phyloP scores from a whole-genome alignment of 2,329 filamentous ascomycete species.

The Hirsutella thompsonii region DNA sequence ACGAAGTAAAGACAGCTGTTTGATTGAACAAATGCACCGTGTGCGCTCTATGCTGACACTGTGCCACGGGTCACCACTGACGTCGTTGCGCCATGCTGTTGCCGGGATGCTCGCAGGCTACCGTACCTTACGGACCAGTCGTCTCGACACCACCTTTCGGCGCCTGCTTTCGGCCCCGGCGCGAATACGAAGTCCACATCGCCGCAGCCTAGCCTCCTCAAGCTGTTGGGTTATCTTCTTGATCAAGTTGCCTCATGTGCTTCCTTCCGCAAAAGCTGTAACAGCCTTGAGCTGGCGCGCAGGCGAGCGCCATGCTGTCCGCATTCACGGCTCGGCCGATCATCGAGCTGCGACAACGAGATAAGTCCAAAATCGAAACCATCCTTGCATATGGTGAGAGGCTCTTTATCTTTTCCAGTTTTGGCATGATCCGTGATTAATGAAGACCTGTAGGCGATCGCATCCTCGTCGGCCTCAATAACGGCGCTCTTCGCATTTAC shows the following conservation, averaged over 20 bases:
- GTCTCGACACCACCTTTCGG: too few relatives aligned
- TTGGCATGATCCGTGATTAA: background rate
- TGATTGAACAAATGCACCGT: background rate
- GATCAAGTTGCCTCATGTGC: conserved; percentile 12
- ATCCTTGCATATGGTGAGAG: conserved; percentile 72
- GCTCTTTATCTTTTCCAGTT: background rate
- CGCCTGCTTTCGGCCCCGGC: too few relatives aligned
- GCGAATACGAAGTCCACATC: too few relatives aligned
- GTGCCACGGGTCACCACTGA: conserved; percentile 1
- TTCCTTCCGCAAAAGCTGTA: conserved; percentile 12
- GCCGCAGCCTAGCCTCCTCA: too few relatives aligned
- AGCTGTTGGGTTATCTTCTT: too few relatives aligned
- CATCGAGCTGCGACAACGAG: conserved; percentile 88
- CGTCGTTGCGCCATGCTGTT: background rate
- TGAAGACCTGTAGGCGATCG: conserved; percentile 53
- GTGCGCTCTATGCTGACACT: background rate
- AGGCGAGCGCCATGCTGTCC: conserved; percentile 64
- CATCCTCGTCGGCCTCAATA: conserved; percentile 83
- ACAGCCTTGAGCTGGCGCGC: conserved; percentile 28
- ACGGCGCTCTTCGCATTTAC: conserved; percentile 79
- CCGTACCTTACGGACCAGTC: too few relatives aligned
- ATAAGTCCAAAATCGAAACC: conserved; percentile 95
- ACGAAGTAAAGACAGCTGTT: background rate
- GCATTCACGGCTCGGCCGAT: conserved; percentile 94
- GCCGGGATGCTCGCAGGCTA: too few relatives aligned